These are phyloP conservation scores for Psilocybe azurescens DNA, from an alignment of 768 basidiomycete species.

Conservation along the genomic window DNA sequence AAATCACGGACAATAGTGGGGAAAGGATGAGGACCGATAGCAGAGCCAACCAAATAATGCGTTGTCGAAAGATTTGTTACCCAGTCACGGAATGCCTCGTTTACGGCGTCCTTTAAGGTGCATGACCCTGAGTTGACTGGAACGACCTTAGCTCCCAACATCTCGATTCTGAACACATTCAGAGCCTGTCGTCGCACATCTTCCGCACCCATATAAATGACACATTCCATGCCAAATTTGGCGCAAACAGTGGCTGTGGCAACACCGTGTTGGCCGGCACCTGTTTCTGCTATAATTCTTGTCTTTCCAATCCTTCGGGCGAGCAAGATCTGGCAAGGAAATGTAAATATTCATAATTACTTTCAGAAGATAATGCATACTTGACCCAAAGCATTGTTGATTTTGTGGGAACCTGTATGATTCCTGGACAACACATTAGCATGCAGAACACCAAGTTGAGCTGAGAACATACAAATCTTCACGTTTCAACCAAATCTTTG, in stretches of 20 bases:
- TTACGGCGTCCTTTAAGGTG: constrained; percentile 97
- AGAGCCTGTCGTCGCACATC: constrained; percentile 95
- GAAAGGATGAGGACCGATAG: constrained; percentile 98
- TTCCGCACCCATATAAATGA: constrained; percentile 98
- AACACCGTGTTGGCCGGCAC: constrained; percentile 98
- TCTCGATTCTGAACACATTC: constrained; percentile 97
- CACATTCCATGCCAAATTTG: constrained; percentile 92
- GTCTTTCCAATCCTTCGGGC: constrained; percentile 95
- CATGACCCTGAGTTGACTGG: constrained; percentile 93
- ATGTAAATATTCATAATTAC: background rate
- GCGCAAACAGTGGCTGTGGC: constrained; percentile 99
- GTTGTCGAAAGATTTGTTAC: constrained; percentile 94
- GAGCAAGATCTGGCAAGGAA: constrained; percentile 73
- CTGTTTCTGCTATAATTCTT: constrained; percentile 98
- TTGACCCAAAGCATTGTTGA: constrained; percentile 98
- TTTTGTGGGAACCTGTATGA: constrained; percentile 99
- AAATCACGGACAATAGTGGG: constrained; percentile 99
- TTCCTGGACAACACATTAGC: constrained; percentile 56
- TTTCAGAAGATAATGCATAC: constrained; percentile 37
- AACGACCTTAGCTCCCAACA: constrained; percentile 97
- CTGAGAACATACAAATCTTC: constrained; percentile 75
- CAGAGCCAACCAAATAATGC: constrained; percentile 97
- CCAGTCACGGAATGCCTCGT: constrained; percentile 99
- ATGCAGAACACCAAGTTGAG: background rate
- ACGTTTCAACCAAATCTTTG: constrained; percentile 97